Conservation (phyloP, 2,329 filamentous ascomycete genomes). For the Sporothrix phasma region DNA sequence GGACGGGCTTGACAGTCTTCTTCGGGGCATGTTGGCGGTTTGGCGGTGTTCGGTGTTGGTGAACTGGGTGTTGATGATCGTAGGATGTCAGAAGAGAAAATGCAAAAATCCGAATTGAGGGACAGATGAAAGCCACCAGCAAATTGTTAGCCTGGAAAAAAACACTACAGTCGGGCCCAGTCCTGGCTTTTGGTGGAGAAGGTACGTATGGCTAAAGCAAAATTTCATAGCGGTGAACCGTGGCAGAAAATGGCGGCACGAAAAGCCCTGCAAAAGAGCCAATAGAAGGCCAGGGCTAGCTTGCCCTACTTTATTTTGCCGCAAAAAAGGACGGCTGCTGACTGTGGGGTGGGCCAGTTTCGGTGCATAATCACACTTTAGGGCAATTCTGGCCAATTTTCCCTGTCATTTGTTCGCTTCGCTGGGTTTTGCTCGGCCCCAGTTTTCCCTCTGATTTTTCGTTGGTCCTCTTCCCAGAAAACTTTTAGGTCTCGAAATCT, state of each 20-base stretch:
- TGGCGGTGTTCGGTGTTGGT: conserved; percentile 20
- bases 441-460: not conserved
- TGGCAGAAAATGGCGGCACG: conserved; percentile 9
- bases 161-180: conserved; percentile 19
- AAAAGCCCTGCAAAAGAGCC: too few relatives aligned
- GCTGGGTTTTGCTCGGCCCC: not conserved
- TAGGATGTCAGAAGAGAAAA: conserved; percentile 1
- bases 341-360: not conserved
- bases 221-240: conserved; percentile 10
- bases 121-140: conserved; percentile 7
- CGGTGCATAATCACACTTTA: not conserved
- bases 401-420: too few relatives aligned
- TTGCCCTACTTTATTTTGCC: conserved; percentile 15
- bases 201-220: not conserved
- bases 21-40: conserved; percentile 78
- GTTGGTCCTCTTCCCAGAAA: not conserved
- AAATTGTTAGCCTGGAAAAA: conserved; percentile 5
- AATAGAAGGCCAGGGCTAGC: conserved; percentile 15
- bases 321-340: not conserved
- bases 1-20: conserved; percentile 71
- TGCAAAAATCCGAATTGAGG: conserved; percentile 4
- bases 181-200: conserved; percentile 9
- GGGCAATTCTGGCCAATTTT: not conserved
- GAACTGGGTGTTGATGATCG: conserved; percentile 22
- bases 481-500: not conserved